A percentile compares a stretch with the other conserved stretches of the same genome.
Evolutionary conservation across 768 basidiomycete species (phyloP).

Genomic region (Russula lepida): DNA sequence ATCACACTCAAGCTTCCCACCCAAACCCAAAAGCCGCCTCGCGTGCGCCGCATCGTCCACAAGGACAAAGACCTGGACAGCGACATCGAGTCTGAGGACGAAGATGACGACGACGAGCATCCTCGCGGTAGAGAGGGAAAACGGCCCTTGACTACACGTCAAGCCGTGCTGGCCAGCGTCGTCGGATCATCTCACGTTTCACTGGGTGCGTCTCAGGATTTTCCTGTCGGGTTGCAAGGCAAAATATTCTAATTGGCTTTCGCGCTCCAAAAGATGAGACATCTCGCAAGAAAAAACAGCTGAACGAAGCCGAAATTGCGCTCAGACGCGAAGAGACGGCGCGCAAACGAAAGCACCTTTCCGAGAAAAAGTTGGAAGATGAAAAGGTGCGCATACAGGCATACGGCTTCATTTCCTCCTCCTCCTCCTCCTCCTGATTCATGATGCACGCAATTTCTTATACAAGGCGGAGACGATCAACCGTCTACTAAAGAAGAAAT

Average conservation of each 20-base stretch:
- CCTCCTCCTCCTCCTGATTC: background rate
- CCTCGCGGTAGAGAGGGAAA: conserved; percentile 24
- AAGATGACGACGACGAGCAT: conserved; percentile 27
- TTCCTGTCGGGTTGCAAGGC: background rate
- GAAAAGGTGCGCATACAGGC: conserved; percentile 50
- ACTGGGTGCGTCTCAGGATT: conserved; percentile 34
- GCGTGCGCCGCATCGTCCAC: conserved; percentile 20
- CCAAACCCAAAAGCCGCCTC: conserved; percentile 21
- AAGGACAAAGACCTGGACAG: conserved; percentile 24
- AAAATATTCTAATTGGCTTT: background rate
- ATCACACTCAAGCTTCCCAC: conserved; percentile 54
- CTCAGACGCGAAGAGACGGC: conserved; percentile 73
- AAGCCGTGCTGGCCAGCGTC: conserved; percentile 64
- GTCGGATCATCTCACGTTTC: conserved; percentile 64
- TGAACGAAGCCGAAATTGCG: conserved; percentile 67
- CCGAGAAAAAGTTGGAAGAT: conserved; percentile 77
- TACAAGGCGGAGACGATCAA: conserved; percentile 82
- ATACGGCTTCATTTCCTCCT: background rate
- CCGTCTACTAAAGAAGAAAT: conserved; percentile 79
- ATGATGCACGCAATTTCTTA: background rate
- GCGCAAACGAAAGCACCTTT: conserved; percentile 69
- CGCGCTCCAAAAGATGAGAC: conserved; percentile 24
- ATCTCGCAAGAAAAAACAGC: conserved; percentile 51
- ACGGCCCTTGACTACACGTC: conserved; percentile 38
- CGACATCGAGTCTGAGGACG: conserved; percentile 39